Evolutionary conservation across 257 asterid genomes (phyloP), one percentile per base, ranked within the genome.

Genomic region (Handroanthus guayacan): DNA sequence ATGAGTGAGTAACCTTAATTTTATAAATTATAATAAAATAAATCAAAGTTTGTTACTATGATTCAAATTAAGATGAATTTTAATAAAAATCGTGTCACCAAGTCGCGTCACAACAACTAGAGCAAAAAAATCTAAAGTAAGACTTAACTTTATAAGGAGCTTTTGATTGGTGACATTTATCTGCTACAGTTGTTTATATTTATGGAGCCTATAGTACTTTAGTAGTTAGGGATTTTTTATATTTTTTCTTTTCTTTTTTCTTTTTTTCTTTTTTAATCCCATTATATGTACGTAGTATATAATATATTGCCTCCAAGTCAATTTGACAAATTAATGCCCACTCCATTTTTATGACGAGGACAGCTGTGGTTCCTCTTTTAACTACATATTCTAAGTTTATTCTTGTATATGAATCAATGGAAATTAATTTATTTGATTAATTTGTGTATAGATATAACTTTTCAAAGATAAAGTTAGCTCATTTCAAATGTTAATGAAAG

Each of bases 151-250:
- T 25, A 25, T 13, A 13, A 62, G 51, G 34, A 39, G 38, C 16
- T 52, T 62, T 73, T 73, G 71, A 73, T 47, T 73, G 70, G 71
- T 61, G 78, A 73, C 70, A 62, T 16, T 73, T 61, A 62, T 61
- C 41, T 73, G 78, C 78, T 73, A n/a, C 69, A n/a, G 14, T 16
- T 47, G 60, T 60, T 31, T 48, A 6, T 5, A 72, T 41, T 43
- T 43, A 65, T 41, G 55, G n/a, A 16, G 16, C 71, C 54, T 41
- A 20, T 56, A 56, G 20, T 43, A 20, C 5, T n/a, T 45, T 11
- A 67, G 55, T 1, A 9, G 1, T 25, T 25, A 25, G 31, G 31
- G 31, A 25, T 25, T 25, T 25, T 25, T 25, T 25, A 0, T 25
- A 0, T 25, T 25, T 25, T 25, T 25, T 25, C 31, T 25, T 60